Conservation (phyloP, 108 stramenopile species). For the Fistulifera pelliculosa region DNA sequence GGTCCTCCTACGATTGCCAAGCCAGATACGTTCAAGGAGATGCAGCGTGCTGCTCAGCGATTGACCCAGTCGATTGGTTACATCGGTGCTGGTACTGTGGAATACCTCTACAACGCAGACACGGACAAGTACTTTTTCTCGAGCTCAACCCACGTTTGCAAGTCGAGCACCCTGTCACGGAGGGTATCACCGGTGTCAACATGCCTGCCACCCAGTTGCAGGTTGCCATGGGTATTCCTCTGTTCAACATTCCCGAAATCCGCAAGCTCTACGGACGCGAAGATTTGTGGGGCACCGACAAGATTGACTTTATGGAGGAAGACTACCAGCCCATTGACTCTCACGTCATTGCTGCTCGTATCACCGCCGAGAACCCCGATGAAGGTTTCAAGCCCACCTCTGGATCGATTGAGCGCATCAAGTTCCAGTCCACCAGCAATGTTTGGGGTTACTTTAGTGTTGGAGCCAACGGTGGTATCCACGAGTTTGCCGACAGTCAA, state of each 20-base stretch:
- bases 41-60: conserved; percentile 92
- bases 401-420: conserved; percentile 93
- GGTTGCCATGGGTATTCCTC: conserved; percentile 97
- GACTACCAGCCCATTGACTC: conserved; percentile 73
- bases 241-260: conserved; percentile 88
- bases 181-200: conserved; percentile 86
- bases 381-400: conserved; percentile 99
- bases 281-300: conserved; percentile 63
- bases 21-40: conserved; percentile 80
- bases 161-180: conserved; percentile 96
- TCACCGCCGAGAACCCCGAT: conserved; percentile 98
- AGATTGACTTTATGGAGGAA: conserved; percentile 90
- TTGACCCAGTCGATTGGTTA: conserved; percentile 94
- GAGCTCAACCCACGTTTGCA: conserved; percentile 98
- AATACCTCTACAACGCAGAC: conserved; percentile 94
- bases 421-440: conserved; percentile 95
- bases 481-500: conserved; percentile 97
- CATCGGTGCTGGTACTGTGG: conserved; percentile 97
- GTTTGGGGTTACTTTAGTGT: conserved; percentile 99
- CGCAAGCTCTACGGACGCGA: conserved; percentile 76
- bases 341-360: conserved; percentile 97
- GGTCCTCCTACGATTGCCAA: conserved; percentile 87
- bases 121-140: conserved; percentile 92
- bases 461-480: conserved; percentile 95
- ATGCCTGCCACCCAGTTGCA: conserved; percentile 91